Percentiles rank a stretch among this genome's conserved stretches.
Conservation (phyloP, 1,284 basidiomycete genomes). For the Microbotryum violaceum region DNA sequence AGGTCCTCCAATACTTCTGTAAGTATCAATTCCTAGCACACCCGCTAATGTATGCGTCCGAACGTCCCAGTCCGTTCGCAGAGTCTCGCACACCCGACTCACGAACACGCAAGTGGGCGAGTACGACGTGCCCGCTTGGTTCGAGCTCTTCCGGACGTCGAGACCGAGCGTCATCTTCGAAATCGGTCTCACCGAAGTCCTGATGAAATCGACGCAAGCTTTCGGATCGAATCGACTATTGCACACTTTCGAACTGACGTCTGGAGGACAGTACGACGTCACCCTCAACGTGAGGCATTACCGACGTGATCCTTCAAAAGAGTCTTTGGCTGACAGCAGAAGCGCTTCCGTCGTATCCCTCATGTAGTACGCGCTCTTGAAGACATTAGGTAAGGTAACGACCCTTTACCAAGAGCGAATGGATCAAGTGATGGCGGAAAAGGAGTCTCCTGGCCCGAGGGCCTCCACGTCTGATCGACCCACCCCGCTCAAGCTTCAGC, state of each 20-base stretch:
- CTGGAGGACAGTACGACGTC: constrained; percentile 23
- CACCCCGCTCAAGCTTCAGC: not conserved
- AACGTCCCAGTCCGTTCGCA: constrained; percentile 6
- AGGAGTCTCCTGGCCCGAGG: not conserved
- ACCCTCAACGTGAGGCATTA: constrained; percentile 18
- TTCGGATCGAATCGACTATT: constrained; percentile 4
- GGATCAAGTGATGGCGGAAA: not conserved
- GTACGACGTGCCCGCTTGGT: constrained; percentile 22
- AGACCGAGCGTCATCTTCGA: constrained; percentile 23
- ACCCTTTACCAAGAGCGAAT: constrained; percentile 8
- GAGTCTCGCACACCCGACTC: constrained; percentile 14
- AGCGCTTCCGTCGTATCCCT: no score
- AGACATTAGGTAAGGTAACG: constrained; percentile 8
- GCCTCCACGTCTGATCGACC: not conserved
- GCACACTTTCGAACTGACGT: constrained; percentile 25
- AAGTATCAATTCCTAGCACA: not conserved
- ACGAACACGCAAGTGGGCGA: constrained; percentile 16
- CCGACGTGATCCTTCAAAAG: no score
- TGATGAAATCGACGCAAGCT: constrained; percentile 20
- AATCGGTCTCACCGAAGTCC: constrained; percentile 17
- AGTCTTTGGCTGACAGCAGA: not conserved
- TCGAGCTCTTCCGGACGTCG: constrained; percentile 16
- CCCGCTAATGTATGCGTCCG: not conserved
- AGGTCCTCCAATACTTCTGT: constrained; percentile 2
- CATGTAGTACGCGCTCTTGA: constrained; percentile 10